phyloP scores from a whole-genome alignment of 2,329 filamentous ascomycete species.

The Diaporthe destruens region DNA sequence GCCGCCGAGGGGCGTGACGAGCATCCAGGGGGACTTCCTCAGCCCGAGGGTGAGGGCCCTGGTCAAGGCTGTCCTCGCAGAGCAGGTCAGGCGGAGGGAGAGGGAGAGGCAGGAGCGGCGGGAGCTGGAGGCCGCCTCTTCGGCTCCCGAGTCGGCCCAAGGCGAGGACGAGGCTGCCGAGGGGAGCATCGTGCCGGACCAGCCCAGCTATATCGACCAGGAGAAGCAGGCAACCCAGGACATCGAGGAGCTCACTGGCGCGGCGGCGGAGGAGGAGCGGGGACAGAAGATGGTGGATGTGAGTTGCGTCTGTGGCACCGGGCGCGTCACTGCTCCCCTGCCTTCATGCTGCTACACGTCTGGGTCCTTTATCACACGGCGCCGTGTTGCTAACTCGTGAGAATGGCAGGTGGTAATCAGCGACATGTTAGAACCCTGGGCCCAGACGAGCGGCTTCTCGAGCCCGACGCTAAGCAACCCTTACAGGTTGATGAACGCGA shows the following conservation, averaged over 20 bases:
- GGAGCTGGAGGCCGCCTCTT: neutral
- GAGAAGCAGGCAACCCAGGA: conserved; percentile 59
- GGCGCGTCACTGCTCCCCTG: neutral
- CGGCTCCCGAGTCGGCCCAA: conserved; percentile 37
- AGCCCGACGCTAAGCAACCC: conserved; percentile 95
- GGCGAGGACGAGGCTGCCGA: conserved; percentile 42
- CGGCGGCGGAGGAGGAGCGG: conserved; percentile 50
- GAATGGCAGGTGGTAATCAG: conserved; percentile 82
- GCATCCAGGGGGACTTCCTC: conserved; percentile 95
- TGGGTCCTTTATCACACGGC: neutral
- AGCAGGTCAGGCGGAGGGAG: conserved; percentile 64
- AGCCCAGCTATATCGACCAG: conserved; percentile 74
- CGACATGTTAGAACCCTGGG: conserved; percentile 99
- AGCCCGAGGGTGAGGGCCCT: conserved; percentile 79
- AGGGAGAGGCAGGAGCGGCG: conserved; percentile 41
- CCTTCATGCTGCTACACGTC: neutral
- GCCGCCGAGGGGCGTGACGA: conserved; percentile 90
- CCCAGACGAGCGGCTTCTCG: conserved; percentile 81
- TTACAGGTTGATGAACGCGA: conserved; percentile 99
- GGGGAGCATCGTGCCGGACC: conserved; percentile 51
- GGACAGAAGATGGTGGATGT: conserved; percentile 78
- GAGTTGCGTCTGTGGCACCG: conserved; percentile 46
- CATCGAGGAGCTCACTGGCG: conserved; percentile 47
- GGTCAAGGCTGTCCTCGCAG: conserved; percentile 80
- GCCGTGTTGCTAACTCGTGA: neutral